phyloP scores from a whole-genome alignment of 2,329 filamentous ascomycete species.

The Polychaeton citri region DNA sequence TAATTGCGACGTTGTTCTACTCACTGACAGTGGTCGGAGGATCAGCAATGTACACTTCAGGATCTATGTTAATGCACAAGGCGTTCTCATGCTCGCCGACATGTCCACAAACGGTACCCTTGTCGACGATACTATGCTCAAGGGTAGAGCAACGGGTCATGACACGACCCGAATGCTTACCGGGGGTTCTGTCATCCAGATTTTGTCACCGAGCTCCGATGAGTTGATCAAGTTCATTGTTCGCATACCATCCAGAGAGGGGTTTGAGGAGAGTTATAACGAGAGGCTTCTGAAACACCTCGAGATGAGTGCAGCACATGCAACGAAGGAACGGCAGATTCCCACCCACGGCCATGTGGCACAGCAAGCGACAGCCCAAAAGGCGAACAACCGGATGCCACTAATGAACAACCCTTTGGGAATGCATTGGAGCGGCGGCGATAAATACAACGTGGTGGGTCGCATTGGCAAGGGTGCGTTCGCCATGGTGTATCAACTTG shows the following conservation, averaged over 20 bases:
- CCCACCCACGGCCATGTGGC: background rate
- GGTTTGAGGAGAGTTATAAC: conserved; percentile 52
- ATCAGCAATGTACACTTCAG: conserved; percentile 95
- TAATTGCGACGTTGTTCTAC: conserved; percentile 59
- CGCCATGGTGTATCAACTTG: conserved; percentile 82
- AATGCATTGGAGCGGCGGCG: conserved; percentile 71
- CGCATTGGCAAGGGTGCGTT: conserved; percentile 88
- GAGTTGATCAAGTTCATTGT: conserved; percentile 72
- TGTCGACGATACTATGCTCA: conserved; percentile 61
- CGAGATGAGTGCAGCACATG: conserved; percentile 16
- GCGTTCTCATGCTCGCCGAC: conserved; percentile 83
- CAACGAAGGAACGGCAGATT: background rate
- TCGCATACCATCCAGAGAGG: conserved; percentile 61
- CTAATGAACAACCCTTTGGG: conserved; percentile 33
- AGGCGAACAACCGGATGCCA: background rate
- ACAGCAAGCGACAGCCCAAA: background rate
- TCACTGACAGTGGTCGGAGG: conserved; percentile 52
- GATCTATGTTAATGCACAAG: conserved; percentile 78
- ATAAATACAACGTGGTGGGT: conserved; percentile 69
- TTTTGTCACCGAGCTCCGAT: conserved; percentile 40
- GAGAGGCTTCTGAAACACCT: conserved; percentile 34
- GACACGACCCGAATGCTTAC: conserved; percentile 50
- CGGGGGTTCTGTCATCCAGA: conserved; percentile 59
- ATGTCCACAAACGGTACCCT: conserved; percentile 91
- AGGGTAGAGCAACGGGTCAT: conserved; percentile 32